Evolutionary conservation across 257 asterid species (phyloP).

Genomic region (Penstemon eatonii): DNA sequence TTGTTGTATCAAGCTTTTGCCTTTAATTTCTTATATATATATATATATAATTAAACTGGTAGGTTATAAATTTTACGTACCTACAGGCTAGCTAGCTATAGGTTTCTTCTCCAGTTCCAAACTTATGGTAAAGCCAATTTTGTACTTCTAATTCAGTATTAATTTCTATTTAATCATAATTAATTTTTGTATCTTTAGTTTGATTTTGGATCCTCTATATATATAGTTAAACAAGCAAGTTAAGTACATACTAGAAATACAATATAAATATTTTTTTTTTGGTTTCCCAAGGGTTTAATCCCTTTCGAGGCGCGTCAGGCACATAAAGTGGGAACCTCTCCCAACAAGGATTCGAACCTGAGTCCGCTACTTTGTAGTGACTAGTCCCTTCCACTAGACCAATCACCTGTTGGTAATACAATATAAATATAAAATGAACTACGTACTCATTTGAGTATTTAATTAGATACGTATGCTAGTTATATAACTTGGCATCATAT

Average conservation of each 20-base stretch:
- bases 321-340: no score
- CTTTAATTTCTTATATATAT: slow-evolving; percentile 11
- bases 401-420: no score
- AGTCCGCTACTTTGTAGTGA: no score
- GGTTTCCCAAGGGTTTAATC: no score
- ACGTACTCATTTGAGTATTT: not conserved
- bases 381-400: no score
- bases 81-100: not conserved
- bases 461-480: no score
- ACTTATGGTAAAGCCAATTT: slow-evolving; percentile 27
- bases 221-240: not conserved
- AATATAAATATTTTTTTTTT: not conserved
- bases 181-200: not conserved
- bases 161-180: not conserved
- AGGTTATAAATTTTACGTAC: slow-evolving; percentile 1
- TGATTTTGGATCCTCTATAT: not conserved
- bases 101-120: slow-evolving; percentile 12
- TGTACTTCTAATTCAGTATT: not conserved
- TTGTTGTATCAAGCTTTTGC: slow-evolving; percentile 23
- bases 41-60: slow-evolving; percentile 12
- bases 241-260: not conserved
- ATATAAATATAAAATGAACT: not conserved
- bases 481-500: no score
- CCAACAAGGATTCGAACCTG: no score
- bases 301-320: no score